A percentile compares a stretch with the other conserved stretches of the same genome.
Conservation (phyloP, 495 filamentous ascomycete species). For the Cetradonia linearis region DNA sequence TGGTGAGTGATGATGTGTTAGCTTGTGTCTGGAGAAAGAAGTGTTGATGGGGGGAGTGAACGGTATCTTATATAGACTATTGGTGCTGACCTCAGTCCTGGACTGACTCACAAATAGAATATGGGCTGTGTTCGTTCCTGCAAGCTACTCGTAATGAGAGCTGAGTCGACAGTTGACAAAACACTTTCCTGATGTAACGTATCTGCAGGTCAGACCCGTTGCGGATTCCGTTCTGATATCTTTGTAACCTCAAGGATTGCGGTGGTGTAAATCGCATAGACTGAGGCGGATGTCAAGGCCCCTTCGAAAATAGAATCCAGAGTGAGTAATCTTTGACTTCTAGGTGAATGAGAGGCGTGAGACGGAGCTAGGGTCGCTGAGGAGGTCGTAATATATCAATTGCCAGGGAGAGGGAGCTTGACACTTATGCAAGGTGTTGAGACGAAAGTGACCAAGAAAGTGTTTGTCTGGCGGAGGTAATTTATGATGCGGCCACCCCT, state of each 20-base stretch:
- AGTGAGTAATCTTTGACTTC: constrained; percentile 7
- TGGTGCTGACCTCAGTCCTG: constrained; percentile 14
- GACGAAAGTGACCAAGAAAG: constrained; percentile 11
- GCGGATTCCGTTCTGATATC: constrained; percentile 20
- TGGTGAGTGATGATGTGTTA: constrained; percentile 18
- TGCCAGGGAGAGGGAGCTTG: constrained; percentile 13
- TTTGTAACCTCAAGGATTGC: constrained; percentile 21
- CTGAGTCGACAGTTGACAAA: constrained; percentile 18
- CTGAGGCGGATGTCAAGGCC: constrained; percentile 8
- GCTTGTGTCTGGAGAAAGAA: constrained; percentile 18
- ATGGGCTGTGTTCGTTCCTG: constrained; percentile 21
- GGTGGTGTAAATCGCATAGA: constrained; percentile 18
- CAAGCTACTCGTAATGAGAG: constrained; percentile 17
- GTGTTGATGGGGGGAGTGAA: background rate
- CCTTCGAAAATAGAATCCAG: constrained; percentile 16
- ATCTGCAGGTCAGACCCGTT: constrained; percentile 17
- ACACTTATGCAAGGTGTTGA: constrained; percentile 6
- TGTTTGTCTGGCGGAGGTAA: constrained; percentile 1
- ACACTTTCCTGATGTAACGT: constrained; percentile 11
- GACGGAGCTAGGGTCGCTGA: constrained; percentile 11
- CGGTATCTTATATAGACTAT: constrained; percentile 15
- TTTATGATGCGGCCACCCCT: constrained; percentile 23
- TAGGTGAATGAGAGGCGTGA: constrained; percentile 15
- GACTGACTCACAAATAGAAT: constrained; percentile 22
- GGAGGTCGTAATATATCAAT: constrained; percentile 19